These are phyloP conservation scores for Angomonas deanei DNA, from an alignment of 208 protist genomes.

Conservation along the genomic window DNA sequence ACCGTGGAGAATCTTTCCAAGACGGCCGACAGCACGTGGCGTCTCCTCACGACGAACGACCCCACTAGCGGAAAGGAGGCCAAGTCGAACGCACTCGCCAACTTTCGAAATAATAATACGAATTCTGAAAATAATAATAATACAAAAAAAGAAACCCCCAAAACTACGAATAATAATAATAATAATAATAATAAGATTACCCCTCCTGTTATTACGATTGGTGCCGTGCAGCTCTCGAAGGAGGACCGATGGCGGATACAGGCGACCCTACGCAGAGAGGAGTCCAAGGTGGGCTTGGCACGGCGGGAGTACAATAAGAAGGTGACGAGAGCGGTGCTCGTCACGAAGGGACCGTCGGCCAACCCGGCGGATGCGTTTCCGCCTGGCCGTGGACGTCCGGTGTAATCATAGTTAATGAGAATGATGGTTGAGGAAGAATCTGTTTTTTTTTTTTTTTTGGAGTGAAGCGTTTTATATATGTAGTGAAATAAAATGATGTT, in stretches of 20 bases:
- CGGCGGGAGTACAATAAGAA: conserved; percentile 88
- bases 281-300: conserved; percentile 53
- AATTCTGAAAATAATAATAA: no score
- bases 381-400: conserved; percentile 61
- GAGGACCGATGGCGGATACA: conserved; percentile 86
- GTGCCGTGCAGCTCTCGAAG: conserved; percentile 67
- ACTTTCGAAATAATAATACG: no score
- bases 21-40: conserved; percentile 64
- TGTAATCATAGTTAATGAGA: conserved; percentile 21
- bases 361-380: conserved; percentile 50
- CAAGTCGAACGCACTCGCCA: no score
- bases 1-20: conserved; percentile 29
- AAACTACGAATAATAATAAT: neutral
- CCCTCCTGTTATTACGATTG: conserved; percentile 45
- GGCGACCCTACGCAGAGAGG: conserved; percentile 79
- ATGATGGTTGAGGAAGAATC: neutral
- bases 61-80: no score
- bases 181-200: neutral
- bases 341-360: conserved; percentile 60
- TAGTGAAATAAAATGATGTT: neutral
- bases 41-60: conserved; percentile 47
- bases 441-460: conserved; percentile 13
- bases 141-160: neutral
- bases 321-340: conserved; percentile 74
- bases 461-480: neutral